These are phyloP conservation scores for Ascochyta lentis DNA, from an alignment of 2,329 filamentous ascomycete genomes.

Conservation along the genomic window DNA sequence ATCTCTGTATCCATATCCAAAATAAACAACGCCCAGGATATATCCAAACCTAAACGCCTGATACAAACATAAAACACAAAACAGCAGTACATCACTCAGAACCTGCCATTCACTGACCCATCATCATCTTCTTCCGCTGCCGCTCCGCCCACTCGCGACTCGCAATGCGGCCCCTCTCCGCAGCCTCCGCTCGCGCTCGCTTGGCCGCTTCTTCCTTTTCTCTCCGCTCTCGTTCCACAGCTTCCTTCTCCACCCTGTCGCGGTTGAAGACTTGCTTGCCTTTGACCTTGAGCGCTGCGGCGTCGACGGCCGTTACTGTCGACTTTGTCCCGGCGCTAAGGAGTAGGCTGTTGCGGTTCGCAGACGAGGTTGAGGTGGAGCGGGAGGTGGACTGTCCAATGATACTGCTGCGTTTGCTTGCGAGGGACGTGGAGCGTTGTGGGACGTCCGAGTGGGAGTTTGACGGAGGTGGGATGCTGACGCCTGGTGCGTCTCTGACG, in stretches of 20 bases:
- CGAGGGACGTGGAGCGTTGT: constrained; percentile 25
- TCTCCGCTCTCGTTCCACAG: constrained; percentile 49
- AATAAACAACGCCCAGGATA: background rate
- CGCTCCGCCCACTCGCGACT: constrained; percentile 59
- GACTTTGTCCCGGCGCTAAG: constrained; percentile 27
- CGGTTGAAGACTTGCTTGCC: constrained; percentile 57
- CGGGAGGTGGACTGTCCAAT: constrained; percentile 21
- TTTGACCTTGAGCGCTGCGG: constrained; percentile 45
- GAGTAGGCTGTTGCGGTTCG: constrained; percentile 35
- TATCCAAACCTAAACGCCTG: constrained; percentile 10
- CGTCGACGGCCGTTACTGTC: constrained; percentile 41
- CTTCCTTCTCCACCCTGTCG: constrained; percentile 51
- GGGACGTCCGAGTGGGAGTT: background rate
- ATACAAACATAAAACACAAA: background rate
- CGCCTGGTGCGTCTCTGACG: constrained; percentile 20
- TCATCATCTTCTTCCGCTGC: constrained; percentile 49
- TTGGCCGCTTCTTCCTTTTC: constrained; percentile 58
- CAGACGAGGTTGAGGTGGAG: constrained; percentile 31
- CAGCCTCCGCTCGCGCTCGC: constrained; percentile 54
- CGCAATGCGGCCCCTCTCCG: constrained; percentile 53
- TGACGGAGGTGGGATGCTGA: constrained; percentile 23
- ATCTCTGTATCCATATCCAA: background rate
- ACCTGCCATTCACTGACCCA: constrained; percentile 14
- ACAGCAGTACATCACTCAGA: too few relatives aligned
- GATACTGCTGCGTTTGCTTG: constrained; percentile 34